These are phyloP conservation scores for Xylaria sp. DNA, from an alignment of 2,329 filamentous ascomycete genomes.

Conservation along the genomic window DNA sequence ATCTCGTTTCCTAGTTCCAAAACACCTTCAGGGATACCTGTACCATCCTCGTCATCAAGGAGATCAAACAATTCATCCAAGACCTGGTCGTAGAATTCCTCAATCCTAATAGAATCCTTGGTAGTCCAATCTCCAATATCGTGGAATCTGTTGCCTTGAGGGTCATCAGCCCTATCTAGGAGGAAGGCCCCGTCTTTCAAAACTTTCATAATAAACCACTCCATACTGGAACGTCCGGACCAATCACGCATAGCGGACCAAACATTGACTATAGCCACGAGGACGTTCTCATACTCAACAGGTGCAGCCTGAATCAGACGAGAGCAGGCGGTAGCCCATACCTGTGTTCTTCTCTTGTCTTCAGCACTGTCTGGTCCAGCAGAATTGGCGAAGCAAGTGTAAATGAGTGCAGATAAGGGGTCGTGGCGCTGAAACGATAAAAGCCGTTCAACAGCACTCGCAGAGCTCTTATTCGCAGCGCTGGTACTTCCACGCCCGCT, in stretches of 20 bases:
- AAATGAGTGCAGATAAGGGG: conserved; percentile 83
- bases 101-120: conserved; percentile 82
- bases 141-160: conserved; percentile 72
- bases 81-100: conserved; percentile 88
- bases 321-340: conserved; percentile 90
- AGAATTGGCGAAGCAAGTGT: conserved; percentile 90
- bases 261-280: conserved; percentile 85
- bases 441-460: conserved; percentile 80
- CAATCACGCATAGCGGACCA: conserved; percentile 90
- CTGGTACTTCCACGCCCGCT: conserved; percentile 58
- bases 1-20: conserved; percentile 88
- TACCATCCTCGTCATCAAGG: conserved; percentile 83
- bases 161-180: conserved; percentile 84
- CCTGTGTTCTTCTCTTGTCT: conserved; percentile 79
- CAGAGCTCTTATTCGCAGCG: conserved; percentile 58
- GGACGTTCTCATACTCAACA: conserved; percentile 63
- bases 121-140: conserved; percentile 78
- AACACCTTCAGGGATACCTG: conserved; percentile 86
- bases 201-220: conserved; percentile 94
- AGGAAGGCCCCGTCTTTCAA: conserved; percentile 93
- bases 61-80: conserved; percentile 85
- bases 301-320: conserved; percentile 78
- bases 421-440: conserved; percentile 91
- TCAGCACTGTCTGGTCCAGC: conserved; percentile 83
- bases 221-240: conserved; percentile 88